phyloP scores from a whole-genome alignment of 305 asterid genomes.

The Lippia alba region DNA sequence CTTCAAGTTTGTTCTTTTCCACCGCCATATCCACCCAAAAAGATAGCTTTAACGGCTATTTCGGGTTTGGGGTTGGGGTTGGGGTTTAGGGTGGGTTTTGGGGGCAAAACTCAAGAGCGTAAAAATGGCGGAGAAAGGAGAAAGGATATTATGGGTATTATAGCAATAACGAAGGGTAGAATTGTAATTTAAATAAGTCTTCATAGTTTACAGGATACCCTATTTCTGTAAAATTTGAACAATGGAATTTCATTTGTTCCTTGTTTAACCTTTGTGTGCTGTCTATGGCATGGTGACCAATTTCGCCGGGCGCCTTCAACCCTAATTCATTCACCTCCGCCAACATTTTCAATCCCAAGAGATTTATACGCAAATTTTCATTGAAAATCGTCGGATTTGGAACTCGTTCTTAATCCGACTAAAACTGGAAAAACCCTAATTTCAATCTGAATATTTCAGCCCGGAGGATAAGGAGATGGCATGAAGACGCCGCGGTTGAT shows the following conservation, averaged over 20 bases:
- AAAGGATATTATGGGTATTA: not conserved
- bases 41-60: not conserved
- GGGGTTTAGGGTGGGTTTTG: not conserved
- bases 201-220: not conserved
- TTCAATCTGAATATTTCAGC: constrained; percentile 11
- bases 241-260: not conserved
- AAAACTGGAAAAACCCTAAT: not conserved
- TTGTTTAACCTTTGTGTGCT: not conserved
- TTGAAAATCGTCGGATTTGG: not conserved
- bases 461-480: constrained; percentile 35
- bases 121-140: not conserved
- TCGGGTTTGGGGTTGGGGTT: not conserved
- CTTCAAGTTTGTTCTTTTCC: constrained; percentile 66
- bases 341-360: not conserved
- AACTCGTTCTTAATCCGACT: not conserved
- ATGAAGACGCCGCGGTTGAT: constrained; percentile 29
- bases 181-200: not conserved
- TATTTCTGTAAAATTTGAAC: not conserved
- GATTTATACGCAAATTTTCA: not conserved
- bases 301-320: constrained; percentile 34
- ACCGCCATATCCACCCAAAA: constrained; percentile 58
- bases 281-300: constrained; percentile 22
- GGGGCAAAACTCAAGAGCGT: not conserved
- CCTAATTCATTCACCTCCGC: constrained; percentile 24
- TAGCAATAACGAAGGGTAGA: not conserved